Percentiles rank a stretch among this genome's conserved stretches.
These are phyloP conservation scores for Amanita pallidorosea DNA, from an alignment of 768 basidiomycete species.

Conservation along the genomic window DNA sequence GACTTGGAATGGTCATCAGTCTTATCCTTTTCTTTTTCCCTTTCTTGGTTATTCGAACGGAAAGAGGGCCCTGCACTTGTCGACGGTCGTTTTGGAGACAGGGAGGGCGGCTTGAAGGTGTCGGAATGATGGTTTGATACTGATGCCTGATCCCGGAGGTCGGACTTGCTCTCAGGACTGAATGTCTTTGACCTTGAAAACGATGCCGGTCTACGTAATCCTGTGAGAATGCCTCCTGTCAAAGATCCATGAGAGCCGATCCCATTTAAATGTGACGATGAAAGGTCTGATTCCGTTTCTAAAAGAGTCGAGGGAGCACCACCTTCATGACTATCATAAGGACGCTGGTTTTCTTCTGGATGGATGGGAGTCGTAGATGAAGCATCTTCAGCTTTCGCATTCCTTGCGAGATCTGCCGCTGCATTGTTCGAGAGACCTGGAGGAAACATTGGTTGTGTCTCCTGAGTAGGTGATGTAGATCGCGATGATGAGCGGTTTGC, in stretches of 20 bases:
- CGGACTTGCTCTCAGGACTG: not conserved
- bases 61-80: constrained; percentile 8
- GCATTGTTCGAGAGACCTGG: not conserved
- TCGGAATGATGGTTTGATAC: not conserved
- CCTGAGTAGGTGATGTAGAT: constrained; percentile 10
- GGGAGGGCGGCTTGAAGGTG: constrained; percentile 10
- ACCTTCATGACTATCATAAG: not conserved
- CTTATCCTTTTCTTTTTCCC: constrained; percentile 17
- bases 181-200: not conserved
- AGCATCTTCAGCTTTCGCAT: not conserved
- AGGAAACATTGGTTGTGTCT: constrained; percentile 6
- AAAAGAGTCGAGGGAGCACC: not conserved
- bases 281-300: not conserved
- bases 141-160: not conserved
- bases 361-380: not conserved
- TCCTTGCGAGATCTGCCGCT: not conserved
- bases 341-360: not conserved
- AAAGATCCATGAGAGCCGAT: not conserved
- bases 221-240: constrained; percentile 8
- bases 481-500: constrained; percentile 12
- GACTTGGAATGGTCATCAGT: constrained; percentile 15
- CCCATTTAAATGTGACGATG: not conserved
- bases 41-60: constrained; percentile 23
- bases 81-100: constrained; percentile 12
- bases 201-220: constrained; percentile 14